phyloP scores from a whole-genome alignment of 257 asterid species.

The Thymus quinquecostatus region DNA sequence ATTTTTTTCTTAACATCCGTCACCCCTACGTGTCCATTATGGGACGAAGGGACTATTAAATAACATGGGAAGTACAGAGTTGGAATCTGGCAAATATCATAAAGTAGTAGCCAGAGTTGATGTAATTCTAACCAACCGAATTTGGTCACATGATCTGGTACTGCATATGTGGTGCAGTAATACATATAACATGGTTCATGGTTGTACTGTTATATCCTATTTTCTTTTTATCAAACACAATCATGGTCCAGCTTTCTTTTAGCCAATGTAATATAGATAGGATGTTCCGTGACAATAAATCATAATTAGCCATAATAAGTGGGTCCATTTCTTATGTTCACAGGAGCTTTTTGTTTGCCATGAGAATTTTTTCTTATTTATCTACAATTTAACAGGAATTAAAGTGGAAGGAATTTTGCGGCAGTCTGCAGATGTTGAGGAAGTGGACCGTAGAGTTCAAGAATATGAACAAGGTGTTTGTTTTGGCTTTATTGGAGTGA shows the following conservation, averaged over 20 bases:
- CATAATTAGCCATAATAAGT: slow-evolving; percentile 25
- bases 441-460: slow-evolving; percentile 86
- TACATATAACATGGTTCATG: not conserved
- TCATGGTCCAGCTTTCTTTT: slow-evolving; percentile 12
- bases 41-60: not conserved
- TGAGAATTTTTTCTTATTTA: slow-evolving; percentile 30
- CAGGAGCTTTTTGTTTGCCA: slow-evolving; percentile 19
- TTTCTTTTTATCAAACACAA: slow-evolving; percentile 17
- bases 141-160: not conserved
- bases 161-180: not conserved
- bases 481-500: slow-evolving; percentile 14
- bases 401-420: slow-evolving; percentile 91
- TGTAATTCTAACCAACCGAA: not conserved
- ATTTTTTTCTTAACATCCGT: no score
- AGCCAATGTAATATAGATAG: slow-evolving; percentile 20
- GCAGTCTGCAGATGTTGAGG: slow-evolving; percentile 97
- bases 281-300: not conserved
- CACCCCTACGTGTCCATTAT: no score
- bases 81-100: not conserved
- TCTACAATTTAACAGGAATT: slow-evolving; percentile 55
- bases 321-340: slow-evolving; percentile 21
- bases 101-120: slow-evolving; percentile 14
- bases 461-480: slow-evolving; percentile 89
- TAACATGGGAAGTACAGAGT: not conserved
- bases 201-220: not conserved